Conservation (phyloP, 164 flowering plant genomes). For the Dillenia suffruticosa region DNA sequence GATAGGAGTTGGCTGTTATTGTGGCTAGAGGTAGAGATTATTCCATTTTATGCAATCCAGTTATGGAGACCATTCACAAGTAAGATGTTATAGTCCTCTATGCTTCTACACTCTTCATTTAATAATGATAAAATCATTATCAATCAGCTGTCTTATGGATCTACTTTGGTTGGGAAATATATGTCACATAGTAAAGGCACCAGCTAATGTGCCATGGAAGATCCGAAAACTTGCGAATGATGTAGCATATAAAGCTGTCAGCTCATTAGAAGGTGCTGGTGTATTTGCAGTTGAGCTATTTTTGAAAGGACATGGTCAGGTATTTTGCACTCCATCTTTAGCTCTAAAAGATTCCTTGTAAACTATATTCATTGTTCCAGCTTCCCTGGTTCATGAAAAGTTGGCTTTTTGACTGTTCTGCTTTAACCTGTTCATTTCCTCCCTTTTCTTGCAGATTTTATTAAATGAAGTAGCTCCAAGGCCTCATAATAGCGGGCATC, state of each 20-base stretch:
- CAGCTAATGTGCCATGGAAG: constrained; percentile 80
- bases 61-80: constrained; percentile 97
- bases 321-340: neutral
- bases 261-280: constrained; percentile 95
- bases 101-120: too few species aligned
- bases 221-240: constrained; percentile 59
- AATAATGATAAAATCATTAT: too few species aligned
- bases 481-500: constrained; percentile 98
- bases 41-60: constrained; percentile 78
- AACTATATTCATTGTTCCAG: neutral
- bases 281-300: constrained; percentile 96
- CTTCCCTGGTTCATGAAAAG: neutral
- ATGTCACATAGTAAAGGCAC: constrained; percentile 90
- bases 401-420: neutral
- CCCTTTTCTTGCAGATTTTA: constrained; percentile 48
- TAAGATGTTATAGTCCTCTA: constrained; percentile 15
- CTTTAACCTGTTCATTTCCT: neutral
- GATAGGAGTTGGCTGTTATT: constrained; percentile 87
- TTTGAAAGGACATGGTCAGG: constrained; percentile 72
- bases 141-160: neutral
- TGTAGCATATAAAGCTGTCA: constrained; percentile 77
- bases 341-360: too few species aligned
- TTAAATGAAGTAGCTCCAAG: constrained; percentile 98
- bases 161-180: constrained; percentile 65
- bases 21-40: constrained; percentile 93